Evolutionary conservation across 169 alveolate genomes (phyloP), one percentile per base, ranked within the genome.

Genomic region (Eimeria falciformis): DNA sequence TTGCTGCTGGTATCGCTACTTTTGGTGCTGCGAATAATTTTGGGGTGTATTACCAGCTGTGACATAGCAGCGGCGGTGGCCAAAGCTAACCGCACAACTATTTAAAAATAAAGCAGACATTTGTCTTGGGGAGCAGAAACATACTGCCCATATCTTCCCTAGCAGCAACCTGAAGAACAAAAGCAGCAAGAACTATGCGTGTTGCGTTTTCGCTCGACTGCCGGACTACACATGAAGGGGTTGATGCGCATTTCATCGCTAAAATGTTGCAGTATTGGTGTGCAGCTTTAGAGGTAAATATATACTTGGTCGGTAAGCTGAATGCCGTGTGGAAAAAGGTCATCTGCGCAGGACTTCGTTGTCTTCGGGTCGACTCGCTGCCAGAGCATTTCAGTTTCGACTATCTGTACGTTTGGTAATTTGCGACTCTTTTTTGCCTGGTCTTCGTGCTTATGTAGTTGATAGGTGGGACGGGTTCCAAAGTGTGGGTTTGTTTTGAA

Each of bases 261-360:
- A 77, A 77, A 11, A 9, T 77, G 62, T 46, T 77, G 86, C 86
- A 77, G 68, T 77, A 77, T 56, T 77, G 86, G 86, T 77, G 86
- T 25, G 23, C 86, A 77, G 86, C 86, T 4, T 68, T 77, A 23
- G 86, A 77, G 86, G 86, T 77, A 77, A 11, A 11, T 14, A 23
- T 17, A 53, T 17, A 25, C 45, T n/a, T 21, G 17, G 0, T 43
- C 17, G 25, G 27, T 5, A 45, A 17, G 37, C 11, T n/a, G 46
- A n/a, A 46, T 17, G n/a, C 6, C 45, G 6, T 46, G 1, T 46
- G 17, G 66, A 23, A 23, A 21, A 77, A 14, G 0, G 46, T 4
- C 27, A 14, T 46, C 1, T 47, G 66, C 46, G n/a, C 68, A 77
- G 86, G 86, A 77, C 45, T 25, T 77, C 14, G 86, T 66, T n/a